These are phyloP conservation scores for Castanospermum australe DNA, from an alignment of 306 rosid genomes.

Conservation along the genomic window DNA sequence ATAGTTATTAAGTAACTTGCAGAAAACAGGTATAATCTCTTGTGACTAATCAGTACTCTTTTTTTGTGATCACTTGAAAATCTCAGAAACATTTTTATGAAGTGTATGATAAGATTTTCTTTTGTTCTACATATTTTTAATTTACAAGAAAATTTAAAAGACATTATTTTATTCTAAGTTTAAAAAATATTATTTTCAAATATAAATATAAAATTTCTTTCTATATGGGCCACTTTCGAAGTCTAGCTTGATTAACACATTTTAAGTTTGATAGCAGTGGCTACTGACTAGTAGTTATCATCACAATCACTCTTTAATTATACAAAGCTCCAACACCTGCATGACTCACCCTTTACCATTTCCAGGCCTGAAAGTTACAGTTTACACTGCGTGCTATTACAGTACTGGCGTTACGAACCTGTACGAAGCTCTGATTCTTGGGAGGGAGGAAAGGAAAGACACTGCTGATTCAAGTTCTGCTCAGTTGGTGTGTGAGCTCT, in stretches of 20 bases:
- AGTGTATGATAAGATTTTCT: too few relatives aligned
- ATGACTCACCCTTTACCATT: neutral
- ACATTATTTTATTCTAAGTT: too few relatives aligned
- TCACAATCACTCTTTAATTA: neutral
- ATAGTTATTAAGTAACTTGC: too few relatives aligned
- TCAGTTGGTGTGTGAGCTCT: neutral
- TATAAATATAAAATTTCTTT: too few relatives aligned
- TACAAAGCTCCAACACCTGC: neutral
- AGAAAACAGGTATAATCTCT: too few relatives aligned
- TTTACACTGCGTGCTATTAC: neutral
- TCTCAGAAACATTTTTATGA: too few relatives aligned
- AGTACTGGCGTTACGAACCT: neutral
- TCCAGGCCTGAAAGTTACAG: neutral
- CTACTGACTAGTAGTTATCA: constrained; percentile 5
- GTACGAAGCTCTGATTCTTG: neutral
- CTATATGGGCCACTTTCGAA: too few relatives aligned
- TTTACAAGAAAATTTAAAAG: too few relatives aligned
- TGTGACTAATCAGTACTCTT: too few relatives aligned
- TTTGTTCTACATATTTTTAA: too few relatives aligned
- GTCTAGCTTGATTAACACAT: neutral
- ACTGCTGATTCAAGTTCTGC: neutral
- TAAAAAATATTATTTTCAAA: too few relatives aligned
- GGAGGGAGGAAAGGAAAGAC: neutral
- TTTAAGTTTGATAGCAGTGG: neutral
- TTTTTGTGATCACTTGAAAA: too few relatives aligned